Percentiles rank a stretch among this genome's conserved stretches.
phyloP scores from a whole-genome alignment of 495 filamentous ascomycete species.

The Penicillium ochrochloron region DNA sequence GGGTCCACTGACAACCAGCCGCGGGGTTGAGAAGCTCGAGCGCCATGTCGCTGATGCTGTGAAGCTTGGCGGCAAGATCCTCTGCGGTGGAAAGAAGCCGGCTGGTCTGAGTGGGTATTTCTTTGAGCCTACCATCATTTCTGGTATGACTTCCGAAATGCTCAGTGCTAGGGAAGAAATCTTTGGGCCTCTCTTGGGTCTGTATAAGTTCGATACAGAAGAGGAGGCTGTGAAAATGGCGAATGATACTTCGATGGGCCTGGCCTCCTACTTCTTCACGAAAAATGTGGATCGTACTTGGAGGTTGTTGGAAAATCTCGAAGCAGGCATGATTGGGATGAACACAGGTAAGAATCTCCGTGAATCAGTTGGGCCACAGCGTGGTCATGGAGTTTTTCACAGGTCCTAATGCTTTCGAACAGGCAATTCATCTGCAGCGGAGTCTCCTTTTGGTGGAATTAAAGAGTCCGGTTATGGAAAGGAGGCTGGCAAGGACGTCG shows the following conservation, averaged over 20 bases:
- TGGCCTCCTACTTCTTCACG: background rate
- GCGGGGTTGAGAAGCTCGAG: background rate
- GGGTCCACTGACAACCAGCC: background rate
- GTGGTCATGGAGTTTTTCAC: background rate
- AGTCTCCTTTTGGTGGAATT: constrained; percentile 58
- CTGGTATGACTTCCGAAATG: background rate
- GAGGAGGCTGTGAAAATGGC: constrained; percentile 1
- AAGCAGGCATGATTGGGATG: constrained; percentile 1
- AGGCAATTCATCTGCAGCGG: constrained; percentile 16
- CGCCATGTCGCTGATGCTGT: background rate
- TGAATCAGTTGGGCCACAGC: background rate
- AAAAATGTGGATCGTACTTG: background rate
- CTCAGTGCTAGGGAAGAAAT: background rate
- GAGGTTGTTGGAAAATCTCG: background rate
- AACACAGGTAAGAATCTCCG: background rate
- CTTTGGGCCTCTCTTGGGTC: background rate
- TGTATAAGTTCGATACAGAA: background rate
- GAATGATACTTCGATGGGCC: background rate
- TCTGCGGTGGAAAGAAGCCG: background rate
- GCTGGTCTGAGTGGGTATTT: background rate
- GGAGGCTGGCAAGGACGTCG: constrained; percentile 66
- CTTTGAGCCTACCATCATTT: constrained; percentile 1
- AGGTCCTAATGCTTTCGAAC: background rate
- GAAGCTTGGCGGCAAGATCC: background rate
- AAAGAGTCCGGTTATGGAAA: constrained; percentile 68